A percentile compares a stretch with the other conserved stretches of the same genome.
phyloP scores from a whole-genome alignment of 2,329 filamentous ascomycete species.

The Aspergillus viridinutans region DNA sequence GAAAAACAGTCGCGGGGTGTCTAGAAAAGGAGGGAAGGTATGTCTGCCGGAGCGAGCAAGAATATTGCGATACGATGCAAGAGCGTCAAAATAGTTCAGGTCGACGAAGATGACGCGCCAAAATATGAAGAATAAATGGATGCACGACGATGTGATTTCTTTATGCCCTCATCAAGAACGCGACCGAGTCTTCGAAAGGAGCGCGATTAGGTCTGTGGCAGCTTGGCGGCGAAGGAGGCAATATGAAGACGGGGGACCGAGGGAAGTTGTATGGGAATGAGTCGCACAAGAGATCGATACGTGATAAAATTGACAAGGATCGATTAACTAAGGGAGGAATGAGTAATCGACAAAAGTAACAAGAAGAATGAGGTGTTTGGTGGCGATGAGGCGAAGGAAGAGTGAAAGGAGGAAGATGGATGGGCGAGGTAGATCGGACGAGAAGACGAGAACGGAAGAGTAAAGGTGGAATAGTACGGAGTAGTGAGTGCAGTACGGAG shows the following conservation, averaged over 20 bases:
- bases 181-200: neutral
- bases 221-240: slow-evolving; percentile 4
- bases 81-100: neutral
- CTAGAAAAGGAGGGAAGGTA: neutral
- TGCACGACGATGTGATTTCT: neutral
- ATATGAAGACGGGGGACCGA: slow-evolving; percentile 17
- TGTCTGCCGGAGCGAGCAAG: neutral
- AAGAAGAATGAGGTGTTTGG: slow-evolving; percentile 7
- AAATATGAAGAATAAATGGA: neutral
- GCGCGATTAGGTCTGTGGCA: neutral
- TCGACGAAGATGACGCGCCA: neutral
- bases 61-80: neutral
- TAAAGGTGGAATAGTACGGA: slow-evolving; percentile 5
- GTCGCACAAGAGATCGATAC: slow-evolving; percentile 1
- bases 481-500: slow-evolving; percentile 12
- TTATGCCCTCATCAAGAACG: neutral
- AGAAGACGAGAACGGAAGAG: slow-evolving; percentile 3
- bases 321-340: neutral
- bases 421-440: slow-evolving; percentile 11
- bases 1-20: neutral
- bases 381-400: slow-evolving; percentile 1
- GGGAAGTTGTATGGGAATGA: neutral
- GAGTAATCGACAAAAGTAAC: slow-evolving; percentile 13
- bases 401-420: slow-evolving; percentile 7
- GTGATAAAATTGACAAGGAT: neutral